Evolutionary conservation across 1,139 yeast genomes (phyloP).

Genomic region (Yamadazyma trypodendri): DNA sequence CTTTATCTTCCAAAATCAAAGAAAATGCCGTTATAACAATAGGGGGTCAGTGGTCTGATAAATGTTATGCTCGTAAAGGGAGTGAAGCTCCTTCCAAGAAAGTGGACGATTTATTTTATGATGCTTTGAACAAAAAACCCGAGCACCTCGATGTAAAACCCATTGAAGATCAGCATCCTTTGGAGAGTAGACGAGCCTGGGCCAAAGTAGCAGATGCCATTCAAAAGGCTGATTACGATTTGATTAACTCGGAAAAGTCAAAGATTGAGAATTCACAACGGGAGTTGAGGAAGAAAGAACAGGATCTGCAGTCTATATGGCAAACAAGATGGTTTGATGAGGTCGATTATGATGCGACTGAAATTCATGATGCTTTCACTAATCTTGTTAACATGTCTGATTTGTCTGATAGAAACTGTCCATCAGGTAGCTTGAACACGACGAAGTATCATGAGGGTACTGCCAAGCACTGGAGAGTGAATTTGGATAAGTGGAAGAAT

Average conservation of each 20-base stretch:
- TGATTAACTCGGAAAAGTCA: conserved; percentile 72
- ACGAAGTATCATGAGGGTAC: conserved; percentile 52
- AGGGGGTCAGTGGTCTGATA: conserved; percentile 90
- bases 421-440: conserved; percentile 60
- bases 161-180: conserved; percentile 65
- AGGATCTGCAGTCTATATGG: conserved; percentile 64
- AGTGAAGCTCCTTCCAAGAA: conserved; percentile 32
- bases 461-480: conserved; percentile 69
- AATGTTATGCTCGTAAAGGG: conserved; percentile 53
- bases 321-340: conserved; percentile 74
- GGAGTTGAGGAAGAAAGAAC: conserved; percentile 71
- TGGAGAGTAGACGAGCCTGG: conserved; percentile 90
- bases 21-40: conserved; percentile 74
- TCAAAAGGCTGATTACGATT: conserved; percentile 66
- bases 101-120: conserved; percentile 61
- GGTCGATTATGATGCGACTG: conserved; percentile 41
- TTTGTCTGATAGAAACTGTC: conserved; percentile 61
- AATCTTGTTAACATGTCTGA: conserved; percentile 53
- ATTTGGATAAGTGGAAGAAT: conserved; percentile 51
- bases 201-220: conserved; percentile 84
- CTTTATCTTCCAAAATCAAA: conserved; percentile 47
- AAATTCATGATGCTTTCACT: conserved; percentile 33
- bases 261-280: conserved; percentile 81
- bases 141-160: conserved; percentile 73
- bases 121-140: conserved; percentile 54